These are phyloP conservation scores for Pseudomicrostroma phylloplanum DNA, from an alignment of 1,284 basidiomycete genomes.

Conservation along the genomic window DNA sequence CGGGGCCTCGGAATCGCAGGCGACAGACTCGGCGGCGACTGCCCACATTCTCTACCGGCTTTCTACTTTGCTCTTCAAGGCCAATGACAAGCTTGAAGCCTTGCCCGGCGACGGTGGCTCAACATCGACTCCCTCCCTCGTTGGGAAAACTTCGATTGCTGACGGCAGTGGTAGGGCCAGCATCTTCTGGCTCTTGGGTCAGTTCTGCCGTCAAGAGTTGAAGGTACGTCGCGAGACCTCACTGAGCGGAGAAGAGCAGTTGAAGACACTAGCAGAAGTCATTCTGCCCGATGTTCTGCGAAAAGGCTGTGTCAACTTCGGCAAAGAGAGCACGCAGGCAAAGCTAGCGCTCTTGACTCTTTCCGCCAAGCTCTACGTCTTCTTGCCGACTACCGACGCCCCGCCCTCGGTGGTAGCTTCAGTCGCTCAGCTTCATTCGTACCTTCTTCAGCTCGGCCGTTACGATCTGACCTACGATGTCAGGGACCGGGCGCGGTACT, in stretches of 20 bases:
- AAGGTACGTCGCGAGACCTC: slow-evolving; percentile 14
- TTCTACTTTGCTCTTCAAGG: not conserved
- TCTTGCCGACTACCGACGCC: slow-evolving; percentile 17
- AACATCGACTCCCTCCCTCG: slow-evolving; percentile 12
- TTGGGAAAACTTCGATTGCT: slow-evolving; percentile 31
- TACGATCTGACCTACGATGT: slow-evolving; percentile 40
- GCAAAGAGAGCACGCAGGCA: slow-evolving; percentile 26
- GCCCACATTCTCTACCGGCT: not conserved
- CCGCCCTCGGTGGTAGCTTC: slow-evolving; percentile 6
- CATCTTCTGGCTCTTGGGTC: slow-evolving; percentile 46
- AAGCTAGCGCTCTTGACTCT: slow-evolving; percentile 38
- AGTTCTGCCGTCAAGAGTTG: slow-evolving; percentile 25
- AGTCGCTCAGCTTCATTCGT: slow-evolving; percentile 26
- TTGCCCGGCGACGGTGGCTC: not conserved
- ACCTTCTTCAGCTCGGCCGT: slow-evolving; percentile 35
- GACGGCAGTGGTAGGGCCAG: slow-evolving; percentile 27
- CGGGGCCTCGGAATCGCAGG: not conserved
- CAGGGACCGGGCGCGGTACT: slow-evolving; percentile 40
- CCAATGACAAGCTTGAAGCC: not conserved
- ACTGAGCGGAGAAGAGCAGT: slow-evolving; percentile 5
- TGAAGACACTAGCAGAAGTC: slow-evolving; percentile 31
- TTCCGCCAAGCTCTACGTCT: slow-evolving; percentile 35
- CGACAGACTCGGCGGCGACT: not conserved
- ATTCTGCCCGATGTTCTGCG: slow-evolving; percentile 43
- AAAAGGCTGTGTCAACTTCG: slow-evolving; percentile 37